phyloP scores from a whole-genome alignment of 1,284 basidiomycete genomes.

The Salmacisia buchloeana region DNA sequence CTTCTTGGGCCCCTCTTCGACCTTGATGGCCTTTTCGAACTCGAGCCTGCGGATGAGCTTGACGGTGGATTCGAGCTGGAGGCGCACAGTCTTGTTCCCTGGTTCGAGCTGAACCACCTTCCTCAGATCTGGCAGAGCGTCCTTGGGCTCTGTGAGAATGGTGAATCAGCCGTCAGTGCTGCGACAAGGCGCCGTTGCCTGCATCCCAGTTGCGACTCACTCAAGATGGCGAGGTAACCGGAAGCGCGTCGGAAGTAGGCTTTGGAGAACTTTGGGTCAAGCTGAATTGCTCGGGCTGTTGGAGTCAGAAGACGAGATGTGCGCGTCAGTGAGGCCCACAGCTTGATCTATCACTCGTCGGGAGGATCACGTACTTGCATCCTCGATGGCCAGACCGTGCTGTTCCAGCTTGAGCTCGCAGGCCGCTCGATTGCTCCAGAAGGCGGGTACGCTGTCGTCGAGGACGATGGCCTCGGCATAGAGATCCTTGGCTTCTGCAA shows the following conservation, averaged over 20 bases:
- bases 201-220: slow-evolving; percentile 59
- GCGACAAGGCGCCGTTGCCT: too few species aligned
- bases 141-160: slow-evolving; percentile 28
- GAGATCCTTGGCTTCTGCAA: slow-evolving; percentile 36
- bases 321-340: slow-evolving; percentile 6
- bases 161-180: too few species aligned
- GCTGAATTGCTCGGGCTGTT: slow-evolving; percentile 73
- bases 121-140: slow-evolving; percentile 40
- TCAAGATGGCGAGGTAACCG: slow-evolving; percentile 79
- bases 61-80: slow-evolving; percentile 78
- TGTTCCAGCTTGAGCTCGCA: slow-evolving; percentile 50
- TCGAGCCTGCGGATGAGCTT: slow-evolving; percentile 66
- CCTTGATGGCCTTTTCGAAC: slow-evolving; percentile 46
- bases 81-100: slow-evolving; percentile 70
- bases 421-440: slow-evolving; percentile 46
- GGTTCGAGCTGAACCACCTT: slow-evolving; percentile 77
- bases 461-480: slow-evolving; percentile 42
- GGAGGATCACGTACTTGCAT: too few species aligned
- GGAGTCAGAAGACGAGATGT: not conserved
- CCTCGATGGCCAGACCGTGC: slow-evolving; percentile 48
- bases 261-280: slow-evolving; percentile 87
- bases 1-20: slow-evolving; percentile 34
- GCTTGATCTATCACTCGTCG: too few species aligned
- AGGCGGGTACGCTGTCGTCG: slow-evolving; percentile 31
- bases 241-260: slow-evolving; percentile 87